A percentile compares a stretch with the other conserved stretches of the same genome.
These are phyloP conservation scores for Linum lewisii DNA, from an alignment of 345 rosid genomes.

Conservation along the genomic window DNA sequence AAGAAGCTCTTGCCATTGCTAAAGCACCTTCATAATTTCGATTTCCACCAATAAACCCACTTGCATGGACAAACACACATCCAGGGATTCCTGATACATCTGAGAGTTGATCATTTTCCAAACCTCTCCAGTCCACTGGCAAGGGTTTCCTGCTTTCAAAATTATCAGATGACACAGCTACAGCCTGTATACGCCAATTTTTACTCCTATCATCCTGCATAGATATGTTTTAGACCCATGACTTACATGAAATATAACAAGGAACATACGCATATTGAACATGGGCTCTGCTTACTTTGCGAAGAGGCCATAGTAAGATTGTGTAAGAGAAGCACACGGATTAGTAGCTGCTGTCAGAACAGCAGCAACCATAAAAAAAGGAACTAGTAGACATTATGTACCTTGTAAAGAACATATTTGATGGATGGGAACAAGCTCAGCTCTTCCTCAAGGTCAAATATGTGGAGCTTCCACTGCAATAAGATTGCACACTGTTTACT, in stretches of 20 bases:
- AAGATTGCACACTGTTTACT: constrained; percentile 6
- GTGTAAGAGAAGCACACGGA: not conserved
- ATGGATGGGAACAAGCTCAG: constrained; percentile 62
- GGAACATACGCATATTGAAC: too few species aligned
- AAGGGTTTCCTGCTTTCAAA: constrained; percentile 86
- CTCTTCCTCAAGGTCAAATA: constrained; percentile 88
- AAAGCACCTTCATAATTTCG: constrained; percentile 61
- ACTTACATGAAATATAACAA: not conserved
- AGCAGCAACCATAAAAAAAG: not conserved
- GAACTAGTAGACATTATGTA: constrained; percentile 4
- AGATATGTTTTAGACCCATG: not conserved
- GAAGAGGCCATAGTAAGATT: not conserved
- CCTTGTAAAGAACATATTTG: constrained; percentile 82
- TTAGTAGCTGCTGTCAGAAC: too few species aligned
- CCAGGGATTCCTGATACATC: constrained; percentile 55
- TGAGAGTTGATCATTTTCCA: constrained; percentile 68
- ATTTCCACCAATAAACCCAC: constrained; percentile 83
- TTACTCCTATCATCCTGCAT: constrained; percentile 74
- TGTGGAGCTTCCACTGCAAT: constrained; percentile 90
- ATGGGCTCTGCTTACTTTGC: not conserved
- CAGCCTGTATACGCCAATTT: constrained; percentile 81
- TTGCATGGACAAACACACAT: constrained; percentile 82
- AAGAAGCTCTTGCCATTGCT: constrained; percentile 60
- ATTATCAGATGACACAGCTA: constrained; percentile 70
- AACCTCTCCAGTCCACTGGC: constrained; percentile 81